A percentile compares a stretch with the other conserved stretches of the same genome.
These are phyloP conservation scores for Candida orba DNA, from an alignment of 805 yeast genomes.

Conservation along the genomic window DNA sequence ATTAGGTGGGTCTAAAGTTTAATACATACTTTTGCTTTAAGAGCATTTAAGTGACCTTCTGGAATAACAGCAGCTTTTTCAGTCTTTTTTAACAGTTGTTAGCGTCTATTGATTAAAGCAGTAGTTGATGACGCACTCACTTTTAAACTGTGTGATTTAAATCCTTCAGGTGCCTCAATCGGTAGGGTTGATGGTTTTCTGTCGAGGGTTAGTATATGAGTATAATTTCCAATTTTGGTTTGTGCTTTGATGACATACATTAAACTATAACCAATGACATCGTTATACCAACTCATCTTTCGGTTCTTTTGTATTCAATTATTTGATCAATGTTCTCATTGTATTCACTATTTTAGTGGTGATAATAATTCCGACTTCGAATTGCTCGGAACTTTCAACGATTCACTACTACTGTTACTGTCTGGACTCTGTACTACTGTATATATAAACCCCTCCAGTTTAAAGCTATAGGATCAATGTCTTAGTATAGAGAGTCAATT, in stretches of 20 bases:
- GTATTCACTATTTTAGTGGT: too few species aligned
- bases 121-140: background rate
- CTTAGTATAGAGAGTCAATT: too few species aligned
- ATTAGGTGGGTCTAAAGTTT: background rate
- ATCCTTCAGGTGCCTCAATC: constrained; percentile 9
- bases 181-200: constrained; percentile 1
- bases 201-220: background rate
- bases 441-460: too few species aligned
- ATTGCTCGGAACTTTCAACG: too few species aligned
- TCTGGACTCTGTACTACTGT: too few species aligned
- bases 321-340: too few species aligned
- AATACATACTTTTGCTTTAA: constrained; percentile 2
- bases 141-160: background rate
- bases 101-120: background rate
- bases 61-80: background rate
- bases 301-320: too few species aligned
- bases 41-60: background rate
- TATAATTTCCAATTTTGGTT: too few species aligned
- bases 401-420: too few species aligned
- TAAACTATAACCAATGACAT: background rate
- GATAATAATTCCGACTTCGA: too few species aligned
- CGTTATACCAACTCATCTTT: constrained; percentile 9
- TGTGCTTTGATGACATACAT: background rate
- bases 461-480: too few species aligned
- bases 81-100: background rate